phyloP scores from a whole-genome alignment of 805 yeast genomes.

The Candida methanosorbosa region DNA sequence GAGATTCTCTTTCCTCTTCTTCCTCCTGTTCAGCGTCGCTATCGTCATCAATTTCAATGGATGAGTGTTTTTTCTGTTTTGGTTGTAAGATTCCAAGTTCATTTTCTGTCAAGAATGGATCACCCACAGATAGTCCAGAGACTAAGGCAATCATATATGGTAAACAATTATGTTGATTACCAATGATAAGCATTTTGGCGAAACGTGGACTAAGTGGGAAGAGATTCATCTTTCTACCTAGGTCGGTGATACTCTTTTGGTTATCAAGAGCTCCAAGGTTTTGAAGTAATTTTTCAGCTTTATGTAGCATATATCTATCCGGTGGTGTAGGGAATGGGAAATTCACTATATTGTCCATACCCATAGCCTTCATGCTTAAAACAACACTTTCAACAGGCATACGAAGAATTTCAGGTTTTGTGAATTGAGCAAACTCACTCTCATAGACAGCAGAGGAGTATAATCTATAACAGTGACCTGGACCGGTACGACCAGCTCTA shows the following conservation, averaged over 20 bases:
- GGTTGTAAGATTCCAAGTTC: slow-evolving; percentile 51
- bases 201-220: slow-evolving; percentile 94
- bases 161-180: slow-evolving; percentile 78
- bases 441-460: slow-evolving; percentile 93
- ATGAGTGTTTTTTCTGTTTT: slow-evolving; percentile 17
- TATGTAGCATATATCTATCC: slow-evolving; percentile 44
- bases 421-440: slow-evolving; percentile 72
- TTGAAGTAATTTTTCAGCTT: slow-evolving; percentile 60
- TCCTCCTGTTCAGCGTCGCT: slow-evolving; percentile 30
- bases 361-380: slow-evolving; percentile 93
- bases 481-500: slow-evolving; percentile 98
- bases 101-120: slow-evolving; percentile 70
- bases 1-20: slow-evolving; percentile 24
- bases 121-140: slow-evolving; percentile 88
- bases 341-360: slow-evolving; percentile 79
- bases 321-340: slow-evolving; percentile 97
- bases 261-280: slow-evolving; percentile 70
- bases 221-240: slow-evolving; percentile 79
- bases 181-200: slow-evolving; percentile 80
- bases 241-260: slow-evolving; percentile 52
- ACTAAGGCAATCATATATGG: slow-evolving; percentile 89
- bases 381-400: slow-evolving; percentile 98
- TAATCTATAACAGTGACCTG: slow-evolving; percentile 92
- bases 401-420: slow-evolving; percentile 82
- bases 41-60: too few relatives aligned